A percentile compares a stretch with the other conserved stretches of the same genome.
phyloP scores from a whole-genome alignment of 306 rosid species.

The Lithocarpus polystachyus region DNA sequence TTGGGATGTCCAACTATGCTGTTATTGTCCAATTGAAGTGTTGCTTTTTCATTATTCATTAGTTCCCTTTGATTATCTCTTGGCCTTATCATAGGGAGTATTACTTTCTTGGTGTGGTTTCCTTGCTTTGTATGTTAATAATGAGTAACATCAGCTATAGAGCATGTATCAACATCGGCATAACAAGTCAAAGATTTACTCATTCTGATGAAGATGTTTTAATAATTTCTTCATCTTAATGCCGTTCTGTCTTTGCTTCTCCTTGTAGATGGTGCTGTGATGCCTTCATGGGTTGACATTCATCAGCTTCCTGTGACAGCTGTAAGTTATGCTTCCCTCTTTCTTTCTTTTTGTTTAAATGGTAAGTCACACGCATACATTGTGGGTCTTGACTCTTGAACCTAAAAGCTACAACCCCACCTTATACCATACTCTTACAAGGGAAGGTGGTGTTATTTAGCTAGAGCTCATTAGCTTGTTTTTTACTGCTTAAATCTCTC shows the following conservation, averaged over 20 bases:
- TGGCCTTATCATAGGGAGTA: neutral
- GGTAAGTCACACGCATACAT: no score
- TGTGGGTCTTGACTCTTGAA: neutral
- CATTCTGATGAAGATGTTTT: neutral
- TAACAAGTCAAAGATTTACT: neutral
- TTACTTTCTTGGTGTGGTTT: neutral
- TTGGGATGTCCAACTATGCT: neutral
- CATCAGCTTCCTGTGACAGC: slow-evolving; percentile 69
- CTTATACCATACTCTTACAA: neutral
- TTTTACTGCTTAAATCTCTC: neutral
- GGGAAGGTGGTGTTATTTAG: no score
- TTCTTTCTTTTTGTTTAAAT: neutral
- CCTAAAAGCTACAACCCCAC: neutral
- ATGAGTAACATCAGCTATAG: neutral
- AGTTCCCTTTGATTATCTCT: neutral
- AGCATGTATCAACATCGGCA: neutral
- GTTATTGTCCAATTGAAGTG: neutral
- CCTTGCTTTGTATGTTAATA: neutral
- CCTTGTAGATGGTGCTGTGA: slow-evolving; percentile 58
- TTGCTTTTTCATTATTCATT: neutral
- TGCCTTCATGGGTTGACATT: slow-evolving; percentile 96
- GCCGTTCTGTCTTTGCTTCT: slow-evolving; percentile 12
- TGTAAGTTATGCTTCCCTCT: slow-evolving; percentile 42
- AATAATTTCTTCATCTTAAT: neutral
- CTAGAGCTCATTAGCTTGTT: no score